Evolutionary conservation across 2,329 filamentous ascomycete species (phyloP).

Genomic region (Aspergillus ochraceus): DNA sequence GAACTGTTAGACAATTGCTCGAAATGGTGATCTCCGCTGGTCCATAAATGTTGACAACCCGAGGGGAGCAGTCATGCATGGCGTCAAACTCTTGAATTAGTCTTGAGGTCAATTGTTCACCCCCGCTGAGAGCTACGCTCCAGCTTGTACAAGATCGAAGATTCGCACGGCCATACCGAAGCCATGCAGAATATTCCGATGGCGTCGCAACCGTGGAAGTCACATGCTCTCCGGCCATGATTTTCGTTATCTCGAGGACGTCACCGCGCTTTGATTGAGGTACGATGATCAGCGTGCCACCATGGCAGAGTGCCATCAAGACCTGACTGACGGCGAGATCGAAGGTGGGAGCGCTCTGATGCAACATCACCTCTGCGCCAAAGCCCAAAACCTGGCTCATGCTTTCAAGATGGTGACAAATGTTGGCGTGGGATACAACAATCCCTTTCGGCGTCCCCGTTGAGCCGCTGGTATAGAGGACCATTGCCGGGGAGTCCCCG

Average conservation of each 20-base stretch:
- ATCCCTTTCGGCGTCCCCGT: neutral
- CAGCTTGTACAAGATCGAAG: neutral
- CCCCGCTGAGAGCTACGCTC: slow-evolving; percentile 23
- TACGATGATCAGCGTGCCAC: neutral
- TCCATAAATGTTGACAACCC: slow-evolving; percentile 29
- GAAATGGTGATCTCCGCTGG: slow-evolving; percentile 28
- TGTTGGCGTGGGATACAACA: neutral
- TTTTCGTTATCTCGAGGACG: neutral
- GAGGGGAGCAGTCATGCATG: slow-evolving; percentile 11
- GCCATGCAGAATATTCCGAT: neutral
- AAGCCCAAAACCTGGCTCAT: neutral
- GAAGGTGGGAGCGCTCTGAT: neutral
- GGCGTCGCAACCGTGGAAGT: neutral
- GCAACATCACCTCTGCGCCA: neutral
- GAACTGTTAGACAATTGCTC: slow-evolving; percentile 14
- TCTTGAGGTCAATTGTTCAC: slow-evolving; percentile 12
- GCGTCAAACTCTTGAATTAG: slow-evolving; percentile 15
- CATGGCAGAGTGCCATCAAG: neutral
- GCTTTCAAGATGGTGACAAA: neutral
- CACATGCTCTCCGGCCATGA: neutral
- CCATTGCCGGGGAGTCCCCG: neutral
- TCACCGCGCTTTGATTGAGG: neutral
- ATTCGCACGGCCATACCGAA: neutral
- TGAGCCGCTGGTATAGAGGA: neutral
- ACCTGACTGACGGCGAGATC: neutral